Evolutionary conservation across 179 eudicot genomes (phyloP).

Genomic region (Nepenthes alata): DNA sequence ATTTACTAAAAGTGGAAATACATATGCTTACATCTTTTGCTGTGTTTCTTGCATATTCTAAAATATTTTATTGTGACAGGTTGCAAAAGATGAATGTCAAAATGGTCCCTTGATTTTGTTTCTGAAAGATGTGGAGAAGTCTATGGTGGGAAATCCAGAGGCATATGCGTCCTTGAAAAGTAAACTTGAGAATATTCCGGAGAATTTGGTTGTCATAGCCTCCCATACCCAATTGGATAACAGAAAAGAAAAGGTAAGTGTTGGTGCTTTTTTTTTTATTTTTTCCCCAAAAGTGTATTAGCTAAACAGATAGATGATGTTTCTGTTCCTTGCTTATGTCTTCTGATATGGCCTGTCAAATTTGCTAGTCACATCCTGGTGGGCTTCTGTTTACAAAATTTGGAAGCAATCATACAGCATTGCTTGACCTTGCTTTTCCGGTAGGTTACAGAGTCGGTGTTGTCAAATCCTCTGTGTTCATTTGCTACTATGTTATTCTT

Average conservation of each 20-base stretch:
- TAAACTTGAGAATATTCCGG: constrained; percentile 66
- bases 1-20: background rate
- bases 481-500: no score
- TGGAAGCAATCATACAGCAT: constrained; percentile 76
- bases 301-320: no score
- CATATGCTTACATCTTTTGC: background rate
- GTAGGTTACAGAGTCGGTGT: constrained; percentile 20
- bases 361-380: constrained; percentile 65
- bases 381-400: constrained; percentile 78
- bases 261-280: constrained; percentile 1
- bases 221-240: constrained; percentile 72
- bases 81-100: constrained; percentile 56
- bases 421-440: constrained; percentile 82
- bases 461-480: background rate
- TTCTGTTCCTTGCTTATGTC: no score
- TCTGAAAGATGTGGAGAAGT: constrained; percentile 81
- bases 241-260: constrained; percentile 79
- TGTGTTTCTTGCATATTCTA: background rate
- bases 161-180: constrained; percentile 44
- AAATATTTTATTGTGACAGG: constrained; percentile 28
- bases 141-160: constrained; percentile 59
- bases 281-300: no score
- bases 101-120: constrained; percentile 53
- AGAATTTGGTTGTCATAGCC: constrained; percentile 70
- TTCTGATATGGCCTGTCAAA: background rate